Percentiles rank a stretch among this genome's conserved stretches.
These are phyloP conservation scores for Primulina tabacum DNA, from an alignment of 257 asterid genomes.

Conservation along the genomic window DNA sequence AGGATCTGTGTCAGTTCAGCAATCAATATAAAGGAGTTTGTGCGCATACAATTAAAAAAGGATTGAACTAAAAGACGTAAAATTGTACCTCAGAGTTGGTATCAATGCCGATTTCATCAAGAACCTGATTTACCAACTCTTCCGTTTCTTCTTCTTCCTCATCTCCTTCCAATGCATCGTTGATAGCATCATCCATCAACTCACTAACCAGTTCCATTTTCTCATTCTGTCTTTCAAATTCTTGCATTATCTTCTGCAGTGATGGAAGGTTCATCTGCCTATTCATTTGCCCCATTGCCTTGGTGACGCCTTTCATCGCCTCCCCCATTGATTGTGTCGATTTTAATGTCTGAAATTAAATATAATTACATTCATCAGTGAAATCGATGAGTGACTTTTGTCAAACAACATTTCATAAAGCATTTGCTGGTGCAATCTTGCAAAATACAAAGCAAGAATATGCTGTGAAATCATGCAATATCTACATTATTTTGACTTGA, in stretches of 20 bases:
- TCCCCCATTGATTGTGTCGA: conserved; percentile 99
- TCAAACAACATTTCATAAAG: no score
- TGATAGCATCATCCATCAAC: conserved; percentile 70
- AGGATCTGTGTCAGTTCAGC: conserved; percentile 10
- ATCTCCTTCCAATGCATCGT: conserved; percentile 97
- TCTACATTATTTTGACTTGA: no score
- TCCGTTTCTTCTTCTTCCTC: conserved; percentile 99
- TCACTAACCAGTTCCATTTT: no score
- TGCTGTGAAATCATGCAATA: no score
- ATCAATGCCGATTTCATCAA: conserved; percentile 92
- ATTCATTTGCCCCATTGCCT: conserved; percentile 70
- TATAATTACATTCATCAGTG: no score
- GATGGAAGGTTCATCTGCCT: no score
- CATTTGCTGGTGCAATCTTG: no score
- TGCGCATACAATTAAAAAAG: neutral
- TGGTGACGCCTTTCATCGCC: conserved; percentile 98
- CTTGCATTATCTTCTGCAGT: no score
- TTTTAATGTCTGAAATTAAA: conserved; percentile 63
- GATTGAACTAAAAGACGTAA: neutral
- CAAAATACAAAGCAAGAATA: no score
- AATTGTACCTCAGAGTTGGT: conserved; percentile 76
- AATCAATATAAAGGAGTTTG: neutral
- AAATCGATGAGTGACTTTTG: no score
- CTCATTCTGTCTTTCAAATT: no score
- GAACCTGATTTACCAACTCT: conserved; percentile 92